These are phyloP conservation scores for Mycena sp. DNA, from an alignment of 1,284 basidiomycete genomes.

Conservation along the genomic window DNA sequence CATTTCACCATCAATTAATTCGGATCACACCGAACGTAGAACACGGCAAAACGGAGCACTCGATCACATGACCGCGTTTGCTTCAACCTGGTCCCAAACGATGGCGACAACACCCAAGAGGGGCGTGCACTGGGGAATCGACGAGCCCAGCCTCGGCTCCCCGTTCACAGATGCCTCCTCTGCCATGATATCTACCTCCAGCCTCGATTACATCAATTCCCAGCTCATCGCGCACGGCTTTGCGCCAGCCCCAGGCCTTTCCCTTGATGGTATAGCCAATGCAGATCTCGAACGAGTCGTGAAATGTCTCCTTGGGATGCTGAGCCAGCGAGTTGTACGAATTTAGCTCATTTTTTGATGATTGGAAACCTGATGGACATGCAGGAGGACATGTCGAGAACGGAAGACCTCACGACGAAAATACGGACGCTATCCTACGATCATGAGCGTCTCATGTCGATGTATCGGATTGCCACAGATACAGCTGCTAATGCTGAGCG, in stretches of 20 bases:
- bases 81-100: background rate
- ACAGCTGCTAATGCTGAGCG: conserved; percentile 75
- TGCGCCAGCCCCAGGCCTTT: conserved; percentile 66
- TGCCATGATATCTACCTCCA: conserved; percentile 59
- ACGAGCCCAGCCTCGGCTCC: conserved; percentile 52
- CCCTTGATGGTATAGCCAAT: conserved; percentile 67
- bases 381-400: conserved; percentile 83
- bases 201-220: conserved; percentile 76
- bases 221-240: conserved; percentile 87
- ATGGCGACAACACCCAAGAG: conserved; percentile 46
- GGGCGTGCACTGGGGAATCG: conserved; percentile 55
- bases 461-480: conserved; percentile 66
- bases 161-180: conserved; percentile 52
- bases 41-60: too few relatives aligned
- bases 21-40: too few relatives aligned
- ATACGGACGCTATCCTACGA: conserved; percentile 85
- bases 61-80: background rate
- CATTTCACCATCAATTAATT: too few relatives aligned
- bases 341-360: background rate
- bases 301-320: conserved; percentile 81
- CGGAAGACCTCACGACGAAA: conserved; percentile 81
- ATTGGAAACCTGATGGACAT: conserved; percentile 3
- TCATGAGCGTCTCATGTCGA: conserved; percentile 76
- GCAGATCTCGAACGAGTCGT: conserved; percentile 72
- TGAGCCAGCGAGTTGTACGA: conserved; percentile 79